A percentile compares a stretch with the other conserved stretches of the same genome.
Evolutionary conservation across 768 basidiomycete species (phyloP).

Genomic region (Piloderma croceum): DNA sequence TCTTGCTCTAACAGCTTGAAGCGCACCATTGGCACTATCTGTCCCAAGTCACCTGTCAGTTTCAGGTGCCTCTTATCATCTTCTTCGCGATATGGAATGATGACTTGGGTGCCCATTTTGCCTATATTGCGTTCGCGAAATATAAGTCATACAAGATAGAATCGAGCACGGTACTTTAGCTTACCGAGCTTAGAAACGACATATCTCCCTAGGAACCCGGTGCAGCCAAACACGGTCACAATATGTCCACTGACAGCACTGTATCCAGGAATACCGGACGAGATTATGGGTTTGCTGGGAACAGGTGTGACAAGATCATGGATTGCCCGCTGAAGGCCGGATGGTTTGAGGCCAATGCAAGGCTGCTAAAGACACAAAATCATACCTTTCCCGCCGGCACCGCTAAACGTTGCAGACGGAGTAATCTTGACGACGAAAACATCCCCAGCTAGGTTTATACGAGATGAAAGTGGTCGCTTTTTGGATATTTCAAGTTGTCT

Average conservation of each 20-base stretch:
- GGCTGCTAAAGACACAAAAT: constrained; percentile 4
- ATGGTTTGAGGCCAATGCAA: too few relatives aligned
- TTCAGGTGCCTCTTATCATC: constrained; percentile 87
- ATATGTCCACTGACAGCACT: constrained; percentile 86
- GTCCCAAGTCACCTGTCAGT: constrained; percentile 94
- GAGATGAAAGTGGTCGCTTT: too few relatives aligned
- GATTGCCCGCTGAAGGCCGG: constrained; percentile 58
- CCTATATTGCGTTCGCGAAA: constrained; percentile 38
- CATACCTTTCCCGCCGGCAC: constrained; percentile 42
- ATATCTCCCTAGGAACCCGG: constrained; percentile 92
- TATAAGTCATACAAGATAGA: constrained; percentile 7
- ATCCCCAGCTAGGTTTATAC: constrained; percentile 22
- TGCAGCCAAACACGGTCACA: constrained; percentile 95
- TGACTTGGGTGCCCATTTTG: constrained; percentile 86
- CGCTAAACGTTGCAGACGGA: constrained; percentile 50
- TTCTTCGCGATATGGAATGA: constrained; percentile 92
- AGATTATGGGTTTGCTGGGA: constrained; percentile 58
- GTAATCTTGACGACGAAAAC: constrained; percentile 41
- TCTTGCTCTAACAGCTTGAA: constrained; percentile 3
- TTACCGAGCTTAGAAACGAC: constrained; percentile 88
- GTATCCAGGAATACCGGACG: constrained; percentile 75
- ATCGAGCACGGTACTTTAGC: constrained; percentile 19
- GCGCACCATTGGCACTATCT: constrained; percentile 88
- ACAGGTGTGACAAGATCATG: constrained; percentile 67
- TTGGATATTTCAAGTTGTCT: not conserved